Evolutionary conservation across 768 basidiomycete species (phyloP), one percentile per base, ranked within the genome.

Genomic region (Boletellus emodensis): DNA sequence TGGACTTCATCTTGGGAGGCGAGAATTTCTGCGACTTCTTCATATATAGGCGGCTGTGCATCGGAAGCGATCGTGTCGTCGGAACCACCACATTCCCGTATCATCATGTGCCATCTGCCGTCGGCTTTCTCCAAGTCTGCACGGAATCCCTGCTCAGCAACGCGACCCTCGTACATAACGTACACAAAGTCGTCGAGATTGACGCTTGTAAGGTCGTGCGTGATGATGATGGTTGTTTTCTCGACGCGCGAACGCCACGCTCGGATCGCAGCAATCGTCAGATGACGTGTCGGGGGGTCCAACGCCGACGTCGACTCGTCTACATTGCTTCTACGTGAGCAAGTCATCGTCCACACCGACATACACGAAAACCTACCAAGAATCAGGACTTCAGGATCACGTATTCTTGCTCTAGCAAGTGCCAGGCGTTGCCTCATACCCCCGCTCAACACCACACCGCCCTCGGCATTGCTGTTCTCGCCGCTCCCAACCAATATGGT

Each of bases 371-470:
- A 78, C 87, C 42, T 51, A 94, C 95, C 94, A 36, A 97, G 85
- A 61, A 99, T 86, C 53, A 97, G 73, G 6, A 97, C 85, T 1
- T 83, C 81, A 4, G 95, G 94, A 67, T 98, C 82, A 44, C 94
- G 74, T 48, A 98, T 69, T 51, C 81, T 78, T 1, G 91, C 94
- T 44, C 95, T 73, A 0, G 95, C 95, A 50, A 99, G 83, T 7
- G 91, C 90, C 26, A 99, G 63, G 9, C 95, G 71, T 71, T 99
- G 95, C 58, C 82, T 82, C 75, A 98, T 96, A 3, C 95, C 95
- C 13, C 95, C 95, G 55, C 89, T 92, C 57, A 94, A 69, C 39
- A 78, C 82, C 3, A 87, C 79, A 2, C 93, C 94, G 26, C 78
- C 81, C 32, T 54, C 62, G 12, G 42, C 33, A 15, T 40, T 40